A percentile compares a stretch with the other conserved stretches of the same genome.
phyloP scores from a whole-genome alignment of 2,329 filamentous ascomycete genomes.

The Apiospora sp. region DNA sequence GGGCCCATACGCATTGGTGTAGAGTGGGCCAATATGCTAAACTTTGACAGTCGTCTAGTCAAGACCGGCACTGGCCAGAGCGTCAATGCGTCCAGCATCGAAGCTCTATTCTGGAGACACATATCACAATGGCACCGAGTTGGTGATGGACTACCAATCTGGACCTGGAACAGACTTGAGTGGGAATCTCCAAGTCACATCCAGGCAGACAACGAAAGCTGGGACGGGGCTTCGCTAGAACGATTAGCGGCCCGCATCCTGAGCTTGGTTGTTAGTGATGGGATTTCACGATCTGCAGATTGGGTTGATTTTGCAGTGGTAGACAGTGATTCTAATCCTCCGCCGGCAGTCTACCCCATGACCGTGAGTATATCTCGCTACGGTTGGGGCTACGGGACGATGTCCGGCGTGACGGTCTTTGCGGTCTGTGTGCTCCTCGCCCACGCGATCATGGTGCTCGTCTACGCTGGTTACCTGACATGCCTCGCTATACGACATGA shows the following conservation, averaged over 20 bases:
- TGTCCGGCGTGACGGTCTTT: not conserved
- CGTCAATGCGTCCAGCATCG: not conserved
- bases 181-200: too few species aligned
- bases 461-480: not conserved
- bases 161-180: too few species aligned
- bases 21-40: too few species aligned
- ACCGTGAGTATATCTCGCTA: not conserved
- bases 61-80: too few species aligned
- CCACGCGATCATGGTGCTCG: not conserved
- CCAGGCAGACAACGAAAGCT: too few species aligned
- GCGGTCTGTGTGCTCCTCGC: not conserved
- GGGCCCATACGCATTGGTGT: too few species aligned
- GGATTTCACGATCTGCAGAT: not conserved
- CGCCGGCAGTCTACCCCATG: not conserved
- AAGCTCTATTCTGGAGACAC: not conserved
- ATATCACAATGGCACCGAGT: not conserved
- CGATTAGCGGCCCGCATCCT: not conserved
- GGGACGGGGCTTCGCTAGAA: not conserved
- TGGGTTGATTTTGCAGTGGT: not conserved
- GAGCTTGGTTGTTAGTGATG: not conserved
- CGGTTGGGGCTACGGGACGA: not conserved
- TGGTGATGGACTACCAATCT: not conserved
- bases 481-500: not conserved
- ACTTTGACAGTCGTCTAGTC: too few species aligned
- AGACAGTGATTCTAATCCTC: too few species aligned